phyloP scores from a whole-genome alignment of 352 stramenopile genomes.

The Pythium insidiosum region DNA sequence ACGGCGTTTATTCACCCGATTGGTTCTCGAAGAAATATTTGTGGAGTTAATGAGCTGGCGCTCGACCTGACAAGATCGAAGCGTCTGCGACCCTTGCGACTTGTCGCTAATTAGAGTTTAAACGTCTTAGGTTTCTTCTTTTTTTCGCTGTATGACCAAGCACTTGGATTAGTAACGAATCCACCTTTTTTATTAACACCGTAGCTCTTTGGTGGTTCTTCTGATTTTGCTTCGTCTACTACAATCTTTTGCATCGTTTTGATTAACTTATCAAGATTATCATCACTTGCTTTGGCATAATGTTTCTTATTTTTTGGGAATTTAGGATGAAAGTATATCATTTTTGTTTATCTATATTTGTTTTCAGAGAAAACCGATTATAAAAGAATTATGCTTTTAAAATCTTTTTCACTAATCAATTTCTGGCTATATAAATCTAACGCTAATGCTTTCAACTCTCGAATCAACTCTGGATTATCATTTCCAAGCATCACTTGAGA shows the following conservation, averaged over 20 bases:
- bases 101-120: constrained; percentile 1
- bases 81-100: no score
- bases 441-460: constrained; percentile 1
- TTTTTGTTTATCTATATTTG: no score
- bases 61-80: no score
- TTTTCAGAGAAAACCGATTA: no score
- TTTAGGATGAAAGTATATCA: background rate
- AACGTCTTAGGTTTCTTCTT: constrained; percentile 1
- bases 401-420: constrained; percentile 4
- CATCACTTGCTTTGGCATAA: background rate
- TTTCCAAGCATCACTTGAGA: constrained; percentile 1
- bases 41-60: no score
- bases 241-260: constrained; percentile 1
- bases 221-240: background rate
- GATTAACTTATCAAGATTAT: background rate
- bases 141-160: background rate
- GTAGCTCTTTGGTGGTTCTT: no score
- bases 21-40: no score
- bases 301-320: background rate
- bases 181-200: no score
- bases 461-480: constrained; percentile 2
- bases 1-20: no score
- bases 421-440: constrained; percentile 2
- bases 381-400: constrained; percentile 3
- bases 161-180: background rate